Conservation (phyloP, 768 basidiomycete species). For the Omphalotus guepiniiformis region DNA sequence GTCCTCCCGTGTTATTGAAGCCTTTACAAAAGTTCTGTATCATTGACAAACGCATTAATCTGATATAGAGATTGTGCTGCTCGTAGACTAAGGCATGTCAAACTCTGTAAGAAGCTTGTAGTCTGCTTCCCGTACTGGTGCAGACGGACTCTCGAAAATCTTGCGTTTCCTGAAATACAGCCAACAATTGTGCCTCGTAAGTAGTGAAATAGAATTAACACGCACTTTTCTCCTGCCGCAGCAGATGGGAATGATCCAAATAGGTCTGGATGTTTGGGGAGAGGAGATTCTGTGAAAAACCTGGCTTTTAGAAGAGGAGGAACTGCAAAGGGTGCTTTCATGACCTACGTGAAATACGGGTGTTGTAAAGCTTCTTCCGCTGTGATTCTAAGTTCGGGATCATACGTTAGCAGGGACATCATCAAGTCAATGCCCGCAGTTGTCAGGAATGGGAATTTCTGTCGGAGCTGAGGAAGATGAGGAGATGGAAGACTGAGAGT, state of each 20-base stretch:
- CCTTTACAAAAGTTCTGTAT: neutral
- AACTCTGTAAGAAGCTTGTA: conserved; percentile 64
- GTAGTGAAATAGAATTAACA: conserved; percentile 9
- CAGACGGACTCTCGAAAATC: conserved; percentile 75
- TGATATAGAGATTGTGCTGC: neutral
- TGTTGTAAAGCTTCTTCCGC: conserved; percentile 90
- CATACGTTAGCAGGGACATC: conserved; percentile 79
- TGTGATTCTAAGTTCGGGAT: conserved; percentile 80
- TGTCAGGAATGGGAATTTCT: conserved; percentile 84
- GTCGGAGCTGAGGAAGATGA: conserved; percentile 71
- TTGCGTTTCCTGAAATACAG: conserved; percentile 57
- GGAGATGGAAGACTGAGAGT: conserved; percentile 72
- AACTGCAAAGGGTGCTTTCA: no score
- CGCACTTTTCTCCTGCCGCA: conserved; percentile 93
- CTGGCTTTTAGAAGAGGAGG: no score
- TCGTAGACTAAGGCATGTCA: conserved; percentile 34
- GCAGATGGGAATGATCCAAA: conserved; percentile 95
- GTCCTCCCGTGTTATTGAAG: neutral
- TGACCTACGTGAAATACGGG: conserved; percentile 81
- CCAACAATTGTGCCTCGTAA: neutral
- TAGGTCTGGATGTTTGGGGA: conserved; percentile 93
- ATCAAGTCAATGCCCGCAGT: conserved; percentile 82
- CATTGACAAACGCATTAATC: neutral
- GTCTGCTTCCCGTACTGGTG: conserved; percentile 68
- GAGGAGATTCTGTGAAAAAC: conserved; percentile 78